Percentiles rank a stretch among this genome's conserved stretches.
Conservation (phyloP, 2,329 filamentous ascomycete genomes). For the Cercospora berteroae region DNA sequence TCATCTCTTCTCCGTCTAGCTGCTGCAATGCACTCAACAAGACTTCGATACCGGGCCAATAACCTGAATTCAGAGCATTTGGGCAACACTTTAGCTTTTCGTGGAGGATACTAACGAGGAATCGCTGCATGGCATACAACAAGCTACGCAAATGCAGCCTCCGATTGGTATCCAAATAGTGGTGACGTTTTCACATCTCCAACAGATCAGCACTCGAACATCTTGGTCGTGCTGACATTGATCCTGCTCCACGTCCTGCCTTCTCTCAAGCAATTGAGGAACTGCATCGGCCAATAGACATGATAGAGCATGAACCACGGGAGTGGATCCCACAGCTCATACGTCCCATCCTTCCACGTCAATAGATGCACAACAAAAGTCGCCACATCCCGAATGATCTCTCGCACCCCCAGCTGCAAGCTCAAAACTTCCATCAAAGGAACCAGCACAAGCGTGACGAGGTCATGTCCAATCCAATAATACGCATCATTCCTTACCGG, state of each 20-base stretch:
- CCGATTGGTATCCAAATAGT: no score
- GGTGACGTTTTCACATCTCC: background rate
- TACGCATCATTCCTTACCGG: slow-evolving; percentile 38
- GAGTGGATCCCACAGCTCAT: slow-evolving; percentile 49
- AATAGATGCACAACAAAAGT: slow-evolving; percentile 45
- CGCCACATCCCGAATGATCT: slow-evolving; percentile 30
- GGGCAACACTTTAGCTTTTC: no score
- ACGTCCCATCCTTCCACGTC: slow-evolving; percentile 53
- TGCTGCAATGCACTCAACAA: no score
- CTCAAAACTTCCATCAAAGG: slow-evolving; percentile 46
- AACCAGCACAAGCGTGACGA: slow-evolving; percentile 53
- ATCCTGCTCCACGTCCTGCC: slow-evolving; percentile 61
- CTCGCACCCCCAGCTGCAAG: slow-evolving; percentile 26
- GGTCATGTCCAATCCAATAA: slow-evolving; percentile 69
- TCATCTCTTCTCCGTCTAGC: no score
- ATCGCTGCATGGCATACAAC: no score
- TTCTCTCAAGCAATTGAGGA: slow-evolving; percentile 47
- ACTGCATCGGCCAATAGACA: slow-evolving; percentile 54
- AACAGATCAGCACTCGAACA: slow-evolving; percentile 46
- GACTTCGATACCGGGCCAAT: no score
- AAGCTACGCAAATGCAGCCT: no score
- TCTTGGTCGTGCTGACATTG: slow-evolving; percentile 66
- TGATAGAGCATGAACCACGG: slow-evolving; percentile 55
- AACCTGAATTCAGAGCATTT: no score
- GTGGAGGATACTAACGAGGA: no score